Evolutionary conservation across 2,329 filamentous ascomycete genomes (phyloP).

Genomic region (Fonsecaea erecta): DNA sequence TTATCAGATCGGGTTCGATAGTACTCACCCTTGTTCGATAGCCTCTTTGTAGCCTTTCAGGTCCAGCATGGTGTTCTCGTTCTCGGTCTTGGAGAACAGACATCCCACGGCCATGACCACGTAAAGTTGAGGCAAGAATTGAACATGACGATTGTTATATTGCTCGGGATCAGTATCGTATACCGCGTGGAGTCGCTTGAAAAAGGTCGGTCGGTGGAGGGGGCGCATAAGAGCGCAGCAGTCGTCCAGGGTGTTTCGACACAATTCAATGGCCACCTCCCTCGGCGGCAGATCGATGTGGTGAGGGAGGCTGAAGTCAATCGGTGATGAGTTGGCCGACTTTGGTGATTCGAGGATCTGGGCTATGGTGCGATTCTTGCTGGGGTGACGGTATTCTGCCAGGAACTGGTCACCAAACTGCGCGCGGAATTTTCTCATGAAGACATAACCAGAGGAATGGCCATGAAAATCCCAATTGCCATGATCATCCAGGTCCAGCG

Average conservation of each 20-base stretch:
- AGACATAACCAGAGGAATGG: conserved; percentile 87
- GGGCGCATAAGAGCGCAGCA: conserved; percentile 69
- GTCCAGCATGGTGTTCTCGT: conserved; percentile 55
- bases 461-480: conserved; percentile 96
- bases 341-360: conserved; percentile 72
- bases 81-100: conserved; percentile 66
- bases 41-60: conserved; percentile 54
- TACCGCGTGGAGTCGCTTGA: conserved; percentile 73
- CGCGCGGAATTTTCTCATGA: conserved; percentile 82
- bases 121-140: conserved; percentile 73
- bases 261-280: conserved; percentile 61
- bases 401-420: conserved; percentile 78
- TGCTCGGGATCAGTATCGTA: conserved; percentile 71
- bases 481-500: conserved; percentile 86
- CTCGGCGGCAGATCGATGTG: conserved; percentile 69
- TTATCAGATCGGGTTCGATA: conserved; percentile 16
- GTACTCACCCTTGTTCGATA: conserved; percentile 59
- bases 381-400: conserved; percentile 57
- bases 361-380: conserved; percentile 56
- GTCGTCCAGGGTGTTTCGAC: conserved; percentile 65
- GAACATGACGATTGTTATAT: conserved; percentile 67
- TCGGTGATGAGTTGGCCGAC: conserved; percentile 65
- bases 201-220: conserved; percentile 81
- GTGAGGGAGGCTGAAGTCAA: conserved; percentile 58
- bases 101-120: conserved; percentile 73